Conservation (phyloP, 768 basidiomycete genomes). For the Boletus rubroflammeus region DNA sequence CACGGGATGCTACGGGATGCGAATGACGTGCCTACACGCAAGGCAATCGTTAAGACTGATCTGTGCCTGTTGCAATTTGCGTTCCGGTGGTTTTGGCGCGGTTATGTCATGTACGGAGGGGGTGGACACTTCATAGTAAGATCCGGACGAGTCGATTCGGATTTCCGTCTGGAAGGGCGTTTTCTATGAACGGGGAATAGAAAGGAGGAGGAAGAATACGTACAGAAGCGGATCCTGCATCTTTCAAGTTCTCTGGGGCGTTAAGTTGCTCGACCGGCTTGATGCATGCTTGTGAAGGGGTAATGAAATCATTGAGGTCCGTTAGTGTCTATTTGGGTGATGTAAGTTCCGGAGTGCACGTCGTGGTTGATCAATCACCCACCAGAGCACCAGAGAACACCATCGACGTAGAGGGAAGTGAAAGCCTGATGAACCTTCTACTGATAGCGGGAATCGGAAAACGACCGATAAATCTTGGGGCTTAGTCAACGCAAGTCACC, state of each 20-base stretch:
- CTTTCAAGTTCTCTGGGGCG: slow-evolving; percentile 36
- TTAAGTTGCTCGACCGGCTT: slow-evolving; percentile 77
- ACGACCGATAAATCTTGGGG: no score
- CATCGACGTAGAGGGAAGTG: slow-evolving; percentile 47
- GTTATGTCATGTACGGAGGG: slow-evolving; percentile 16
- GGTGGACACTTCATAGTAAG: slow-evolving; percentile 78
- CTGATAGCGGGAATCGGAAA: no score
- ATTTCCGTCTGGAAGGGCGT: slow-evolving; percentile 74
- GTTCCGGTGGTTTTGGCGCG: slow-evolving; percentile 27
- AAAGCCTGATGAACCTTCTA: no score
- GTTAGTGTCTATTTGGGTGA: slow-evolving; percentile 64
- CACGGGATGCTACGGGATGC: background rate
- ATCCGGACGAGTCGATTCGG: slow-evolving; percentile 75
- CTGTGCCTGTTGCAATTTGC: slow-evolving; percentile 88
- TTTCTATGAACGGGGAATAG: slow-evolving; percentile 3
- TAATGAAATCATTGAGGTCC: slow-evolving; percentile 95
- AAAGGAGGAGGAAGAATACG: slow-evolving; percentile 8
- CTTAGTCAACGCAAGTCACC: no score
- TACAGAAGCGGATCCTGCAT: slow-evolving; percentile 44
- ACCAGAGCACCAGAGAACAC: slow-evolving; percentile 86
- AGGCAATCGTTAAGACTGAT: slow-evolving; percentile 97
- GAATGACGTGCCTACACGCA: slow-evolving; percentile 80
- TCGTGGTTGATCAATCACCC: slow-evolving; percentile 22
- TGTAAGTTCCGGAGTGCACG: slow-evolving; percentile 5
- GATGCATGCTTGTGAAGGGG: slow-evolving; percentile 95